Conservation (phyloP, 371 early-diverging fungal species). For the Apophysomyces ossiformis region DNA sequence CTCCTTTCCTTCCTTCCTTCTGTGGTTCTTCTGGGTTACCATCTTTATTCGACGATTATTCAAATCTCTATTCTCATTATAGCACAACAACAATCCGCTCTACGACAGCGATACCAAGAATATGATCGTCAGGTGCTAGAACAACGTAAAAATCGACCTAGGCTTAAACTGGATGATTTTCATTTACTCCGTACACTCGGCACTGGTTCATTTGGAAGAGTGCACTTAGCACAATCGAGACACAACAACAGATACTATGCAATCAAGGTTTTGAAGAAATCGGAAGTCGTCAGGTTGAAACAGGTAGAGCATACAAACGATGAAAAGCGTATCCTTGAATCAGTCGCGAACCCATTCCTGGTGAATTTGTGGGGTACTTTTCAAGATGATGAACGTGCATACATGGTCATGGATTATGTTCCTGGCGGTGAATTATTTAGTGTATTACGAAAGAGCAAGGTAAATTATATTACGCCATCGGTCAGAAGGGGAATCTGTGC, state of each 20-base stretch:
- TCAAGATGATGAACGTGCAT: constrained; percentile 86
- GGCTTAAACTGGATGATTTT: constrained; percentile 69
- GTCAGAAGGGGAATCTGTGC: too few species aligned
- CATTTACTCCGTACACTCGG: constrained; percentile 84
- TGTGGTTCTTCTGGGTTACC: too few species aligned
- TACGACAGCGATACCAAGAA: constrained; percentile 27
- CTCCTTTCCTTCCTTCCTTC: too few species aligned
- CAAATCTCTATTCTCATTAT: too few species aligned
- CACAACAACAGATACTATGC: constrained; percentile 90
- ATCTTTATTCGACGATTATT: too few species aligned
- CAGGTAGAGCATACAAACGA: constrained; percentile 92
- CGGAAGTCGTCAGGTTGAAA: constrained; percentile 91
- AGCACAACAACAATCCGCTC: constrained; percentile 21
- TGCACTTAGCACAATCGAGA: constrained; percentile 83
- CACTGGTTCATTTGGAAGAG: constrained; percentile 99
- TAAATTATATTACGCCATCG: constrained; percentile 19
- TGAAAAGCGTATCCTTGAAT: constrained; percentile 83
- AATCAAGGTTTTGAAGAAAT: constrained; percentile 91
- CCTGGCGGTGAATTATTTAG: constrained; percentile 96
- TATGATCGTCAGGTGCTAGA: constrained; percentile 11
- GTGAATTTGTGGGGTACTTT: constrained; percentile 93
- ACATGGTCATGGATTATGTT: constrained; percentile 95
- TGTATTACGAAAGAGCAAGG: constrained; percentile 67
- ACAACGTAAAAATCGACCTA: constrained; percentile 18
- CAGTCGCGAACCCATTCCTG: constrained; percentile 88